Conservation (phyloP, 192 early-diverging fungal genomes). For the Dispira simplex region DNA sequence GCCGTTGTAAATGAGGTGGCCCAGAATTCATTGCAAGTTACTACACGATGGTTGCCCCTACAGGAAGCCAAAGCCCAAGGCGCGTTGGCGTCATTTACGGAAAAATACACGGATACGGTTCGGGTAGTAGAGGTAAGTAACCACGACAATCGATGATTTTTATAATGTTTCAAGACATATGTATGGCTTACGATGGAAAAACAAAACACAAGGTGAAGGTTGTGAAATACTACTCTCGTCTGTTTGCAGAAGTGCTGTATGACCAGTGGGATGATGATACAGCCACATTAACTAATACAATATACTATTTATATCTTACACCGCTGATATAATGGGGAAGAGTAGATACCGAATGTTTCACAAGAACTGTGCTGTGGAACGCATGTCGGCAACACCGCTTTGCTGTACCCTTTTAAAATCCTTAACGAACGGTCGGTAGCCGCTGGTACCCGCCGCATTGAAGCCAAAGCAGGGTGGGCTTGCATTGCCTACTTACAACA, state of each 20-base stretch:
- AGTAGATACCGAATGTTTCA: constrained; percentile 24
- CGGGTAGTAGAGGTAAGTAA: constrained; percentile 35
- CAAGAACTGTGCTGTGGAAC: constrained; percentile 42
- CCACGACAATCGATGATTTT: not conserved
- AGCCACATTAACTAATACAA: too few relatives aligned
- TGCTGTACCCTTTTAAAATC: constrained; percentile 38
- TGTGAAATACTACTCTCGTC: too few relatives aligned
- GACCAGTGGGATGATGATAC: too few relatives aligned
- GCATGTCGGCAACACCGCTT: constrained; percentile 29
- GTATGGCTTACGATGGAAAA: not conserved
- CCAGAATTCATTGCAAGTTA: constrained; percentile 18
- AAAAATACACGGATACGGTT: constrained; percentile 36
- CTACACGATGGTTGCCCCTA: constrained; percentile 21
- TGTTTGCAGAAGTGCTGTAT: too few relatives aligned
- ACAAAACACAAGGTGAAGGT: too few relatives aligned
- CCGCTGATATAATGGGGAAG: not conserved
- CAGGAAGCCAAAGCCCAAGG: constrained; percentile 31
- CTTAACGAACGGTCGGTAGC: constrained; percentile 34
- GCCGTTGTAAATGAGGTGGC: constrained; percentile 31
- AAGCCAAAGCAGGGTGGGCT: constrained; percentile 32
- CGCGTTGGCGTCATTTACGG: constrained; percentile 33
- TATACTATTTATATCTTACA: not conserved
- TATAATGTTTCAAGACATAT: not conserved
- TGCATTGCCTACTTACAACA: constrained; percentile 26
- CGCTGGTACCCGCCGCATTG: constrained; percentile 41